Evolutionary conservation across 495 filamentous ascomycete genomes (phyloP).

Genomic region (Trypethelium eluteriae): DNA sequence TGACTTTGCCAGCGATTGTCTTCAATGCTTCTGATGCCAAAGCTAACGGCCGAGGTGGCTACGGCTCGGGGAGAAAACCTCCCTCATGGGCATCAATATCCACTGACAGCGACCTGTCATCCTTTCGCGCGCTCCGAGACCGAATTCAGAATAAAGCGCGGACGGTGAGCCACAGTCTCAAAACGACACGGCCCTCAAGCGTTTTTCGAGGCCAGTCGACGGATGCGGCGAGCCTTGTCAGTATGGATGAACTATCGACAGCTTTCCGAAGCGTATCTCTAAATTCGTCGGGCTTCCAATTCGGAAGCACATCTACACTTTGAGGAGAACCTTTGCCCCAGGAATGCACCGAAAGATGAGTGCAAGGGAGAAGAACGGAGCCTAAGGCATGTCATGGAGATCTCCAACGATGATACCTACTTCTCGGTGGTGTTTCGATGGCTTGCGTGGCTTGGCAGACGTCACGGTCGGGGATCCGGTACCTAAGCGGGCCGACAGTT

Average conservation of each 20-base stretch:
- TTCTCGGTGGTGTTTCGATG: too few relatives aligned
- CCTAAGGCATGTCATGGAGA: too few relatives aligned
- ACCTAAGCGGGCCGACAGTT: too few relatives aligned
- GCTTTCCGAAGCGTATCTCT: constrained; percentile 1
- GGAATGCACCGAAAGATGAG: neutral
- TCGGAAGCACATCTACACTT: neutral
- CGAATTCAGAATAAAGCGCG: neutral
- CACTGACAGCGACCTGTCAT: neutral
- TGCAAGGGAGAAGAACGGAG: neutral
- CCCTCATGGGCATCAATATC: neutral
- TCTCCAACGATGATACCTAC: too few relatives aligned
- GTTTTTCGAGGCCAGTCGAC: neutral
- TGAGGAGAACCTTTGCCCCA: neutral
- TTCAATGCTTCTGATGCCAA: neutral
- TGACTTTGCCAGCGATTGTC: neutral
- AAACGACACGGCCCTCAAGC: neutral
- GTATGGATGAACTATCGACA: neutral
- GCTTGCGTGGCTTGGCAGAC: too few relatives aligned
- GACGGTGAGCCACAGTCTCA: neutral
- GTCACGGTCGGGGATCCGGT: too few relatives aligned
- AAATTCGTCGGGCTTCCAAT: neutral
- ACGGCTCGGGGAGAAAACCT: neutral
- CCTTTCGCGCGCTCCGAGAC: neutral
- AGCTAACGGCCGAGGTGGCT: neutral
- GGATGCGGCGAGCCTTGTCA: constrained; percentile 4